Evolutionary conservation across 2,329 filamentous ascomycete species (phyloP), one percentile per base, ranked within the genome.

Genomic region (Coleophoma cylindrospora): DNA sequence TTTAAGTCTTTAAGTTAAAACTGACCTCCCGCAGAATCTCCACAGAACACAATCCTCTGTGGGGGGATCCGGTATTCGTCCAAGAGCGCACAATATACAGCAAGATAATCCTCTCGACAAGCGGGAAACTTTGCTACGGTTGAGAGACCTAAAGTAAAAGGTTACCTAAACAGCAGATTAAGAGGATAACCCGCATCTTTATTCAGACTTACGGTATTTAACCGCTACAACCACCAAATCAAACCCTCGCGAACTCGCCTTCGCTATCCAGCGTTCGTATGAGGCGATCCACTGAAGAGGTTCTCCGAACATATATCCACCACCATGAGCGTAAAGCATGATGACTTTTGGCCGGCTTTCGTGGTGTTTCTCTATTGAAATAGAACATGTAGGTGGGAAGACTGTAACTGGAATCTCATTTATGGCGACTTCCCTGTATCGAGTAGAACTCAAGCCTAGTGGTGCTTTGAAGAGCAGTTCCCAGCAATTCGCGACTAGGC

Each of bases 291-390:
- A 46, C n/a, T 36, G 32, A 2, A 36, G 44, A 12, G 44, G 44
- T 34, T 46, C 44, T 5, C 44, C 44, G 15, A 36, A 36, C 32
- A 46, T 19, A 46, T 46, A 46, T 12, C 44, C 44, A 36, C 44
- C 44, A 19, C 44, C 44, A 46, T 46, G 44, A 37, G 12, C 32
- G 34, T 46, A 46, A 5, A 46, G 44, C 44, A 46, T 36, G 12
- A 46, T 17, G 9, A 46, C 14, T 15, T 46, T 36, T 22, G 17
- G 32, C 12, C 32, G 8, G 17, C 36, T 36, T 6, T 34, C 13
- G 6, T 17, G 4, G 12, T 15, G 12, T 8, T 27, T 19, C 13
- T 17, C 11, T 10, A 10, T 17, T 15, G 34, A 34, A 14, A 37
- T 13, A 46, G 15, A 14, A 36, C 15, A n/a, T 37, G n/a, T 15